Base-by-base conservation (phyloP, 2,329 filamentous ascomycete species). In the Zymoseptoria crescenta region DNA sequence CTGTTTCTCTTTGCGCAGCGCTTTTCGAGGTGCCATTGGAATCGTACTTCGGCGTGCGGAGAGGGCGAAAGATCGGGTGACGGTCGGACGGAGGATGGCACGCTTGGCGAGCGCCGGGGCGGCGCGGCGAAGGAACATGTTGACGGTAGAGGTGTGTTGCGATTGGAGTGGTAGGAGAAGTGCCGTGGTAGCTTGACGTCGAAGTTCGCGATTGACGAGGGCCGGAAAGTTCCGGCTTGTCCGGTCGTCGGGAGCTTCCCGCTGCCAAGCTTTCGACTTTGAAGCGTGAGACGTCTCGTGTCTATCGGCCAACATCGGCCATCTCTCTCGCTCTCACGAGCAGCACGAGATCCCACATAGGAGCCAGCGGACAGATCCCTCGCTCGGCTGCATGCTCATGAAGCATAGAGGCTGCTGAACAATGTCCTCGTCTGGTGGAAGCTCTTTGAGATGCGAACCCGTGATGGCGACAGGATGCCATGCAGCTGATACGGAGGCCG, bases 91-190 rank as follows among this genome's bases (percentile, higher is more conserved):
- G 62, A 75, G 69, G 65, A 75, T 74, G 58, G 72, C 72, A 67
- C 76, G 77, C 72, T 76, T 73, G 61, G 74, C 74, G 64, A 79
- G 74, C 67, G 76, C 74, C 60, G 79, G 71, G 61, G 75, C 77
- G 63, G 78, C 79, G 72, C 79, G 77, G 67, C 79, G 77, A 71
- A 80, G 74, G 68, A 80, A 73, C 71, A 73, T 72, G 67, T 61
- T 64, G 60, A 62, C 16, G 52, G 61, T 59, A 59, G 49, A 52
- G 54, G 56, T 28, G 57, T 55, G 9, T 30, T 52, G 51, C 51
- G 29, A 30, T 52, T 27, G 20, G 24, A 16, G 51, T 52, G 16
- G 35, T n/a, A 45, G 35, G n/a, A 45, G 35, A 0, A 45, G 35
- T 45, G 35, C 35, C 16, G 35, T 45, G 13, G 35, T 16, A 45